Conservation (phyloP, 306 rosid genomes). For the Medicago truncatula region MtrunA17r5.0-ANR NC_053042.1:4683001-4683500, state of each 20-base stretch:
- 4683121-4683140: slow-evolving; percentile 27
- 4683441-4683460: background rate
- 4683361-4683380: slow-evolving; percentile 20
- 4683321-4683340: slow-evolving; percentile 77
- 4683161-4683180: slow-evolving; percentile 83
- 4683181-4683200: slow-evolving; percentile 88
- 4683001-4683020: too few relatives aligned
- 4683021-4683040: slow-evolving; percentile 30
- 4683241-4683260: slow-evolving; percentile 88
- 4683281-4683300: slow-evolving; percentile 75
- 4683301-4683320: slow-evolving; percentile 81
- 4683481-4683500: slow-evolving; percentile 29
- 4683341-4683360: slow-evolving; percentile 58
- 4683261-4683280: slow-evolving; percentile 91
- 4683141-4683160: slow-evolving; percentile 49
- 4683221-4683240: slow-evolving; percentile 80
- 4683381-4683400: slow-evolving; percentile 6
- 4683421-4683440: background rate
- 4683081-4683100: background rate
- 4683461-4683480: slow-evolving; percentile 3
- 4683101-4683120: slow-evolving; percentile 8
- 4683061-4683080: slow-evolving; percentile 23
- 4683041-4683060: slow-evolving; percentile 29
- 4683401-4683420: background rate
- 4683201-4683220: slow-evolving; percentile 92